A percentile compares a stretch with the other conserved stretches of the same genome.
These are phyloP conservation scores for Rhynchosporium agropyri DNA, from an alignment of 2,329 filamentous ascomycete species.

Conservation along the genomic window DNA sequence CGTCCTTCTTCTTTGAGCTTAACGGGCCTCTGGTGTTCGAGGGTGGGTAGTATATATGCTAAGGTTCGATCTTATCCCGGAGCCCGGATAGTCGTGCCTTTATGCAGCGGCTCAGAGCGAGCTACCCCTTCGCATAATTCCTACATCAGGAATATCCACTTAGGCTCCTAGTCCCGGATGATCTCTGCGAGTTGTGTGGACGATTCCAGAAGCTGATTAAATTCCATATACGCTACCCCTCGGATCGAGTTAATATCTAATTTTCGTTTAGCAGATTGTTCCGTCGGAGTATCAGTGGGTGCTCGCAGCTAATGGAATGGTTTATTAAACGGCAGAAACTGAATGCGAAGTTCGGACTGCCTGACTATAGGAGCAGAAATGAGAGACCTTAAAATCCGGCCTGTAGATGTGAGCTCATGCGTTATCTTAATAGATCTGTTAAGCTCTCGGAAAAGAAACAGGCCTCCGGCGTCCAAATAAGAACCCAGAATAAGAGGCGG, in stretches of 20 bases:
- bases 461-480: background rate
- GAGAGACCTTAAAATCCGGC: constrained; percentile 5
- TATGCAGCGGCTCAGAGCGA: constrained; percentile 22
- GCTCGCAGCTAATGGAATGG: constrained; percentile 31
- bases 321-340: constrained; percentile 32
- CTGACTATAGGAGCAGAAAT: constrained; percentile 23
- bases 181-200: constrained; percentile 31
- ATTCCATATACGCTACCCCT: constrained; percentile 31
- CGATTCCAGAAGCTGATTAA: constrained; percentile 29
- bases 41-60: constrained; percentile 26
- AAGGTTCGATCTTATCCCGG: constrained; percentile 31
- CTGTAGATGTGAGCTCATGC: constrained; percentile 7
- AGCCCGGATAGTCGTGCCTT: constrained; percentile 28
- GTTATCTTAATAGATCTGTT: constrained; percentile 9
- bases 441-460: constrained; percentile 4
- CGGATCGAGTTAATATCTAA: constrained; percentile 28
- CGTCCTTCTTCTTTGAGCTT: constrained; percentile 37
- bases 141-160: constrained; percentile 23
- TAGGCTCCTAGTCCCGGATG: constrained; percentile 22
- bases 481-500: constrained; percentile 12
- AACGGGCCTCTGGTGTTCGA: constrained; percentile 21
- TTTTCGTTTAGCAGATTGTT: constrained; percentile 28
- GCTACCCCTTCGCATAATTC: constrained; percentile 27
- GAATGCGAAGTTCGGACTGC: constrained; percentile 28
- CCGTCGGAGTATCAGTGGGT: constrained; percentile 33